These are phyloP conservation scores for Penicillium turbatum DNA, from an alignment of 495 filamentous ascomycete species.

Conservation along the genomic window DNA sequence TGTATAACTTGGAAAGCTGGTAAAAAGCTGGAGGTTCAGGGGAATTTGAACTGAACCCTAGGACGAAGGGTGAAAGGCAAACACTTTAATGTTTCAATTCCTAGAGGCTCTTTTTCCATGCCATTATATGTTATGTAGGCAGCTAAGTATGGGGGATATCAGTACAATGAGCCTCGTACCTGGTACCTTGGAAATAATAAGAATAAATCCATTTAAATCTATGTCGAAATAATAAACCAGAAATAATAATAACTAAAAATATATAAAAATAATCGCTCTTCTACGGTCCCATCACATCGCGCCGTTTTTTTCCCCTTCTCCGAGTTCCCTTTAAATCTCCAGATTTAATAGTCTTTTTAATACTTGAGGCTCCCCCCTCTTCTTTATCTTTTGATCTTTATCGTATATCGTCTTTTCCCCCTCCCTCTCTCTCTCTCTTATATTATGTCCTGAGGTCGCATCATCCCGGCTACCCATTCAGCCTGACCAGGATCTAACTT, in stretches of 20 bases:
- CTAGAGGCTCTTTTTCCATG: too few species aligned
- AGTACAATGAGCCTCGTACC: neutral
- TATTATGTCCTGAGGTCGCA: constrained; percentile 22
- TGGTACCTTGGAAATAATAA: constrained; percentile 2
- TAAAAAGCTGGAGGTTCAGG: too few species aligned
- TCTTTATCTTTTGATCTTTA: neutral
- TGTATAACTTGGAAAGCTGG: too few species aligned
- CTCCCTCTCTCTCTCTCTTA: constrained; percentile 3
- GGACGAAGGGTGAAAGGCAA: too few species aligned
- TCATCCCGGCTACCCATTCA: constrained; percentile 19
- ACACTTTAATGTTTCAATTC: too few species aligned
- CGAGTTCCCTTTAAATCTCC: constrained; percentile 1
- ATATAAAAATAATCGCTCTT: constrained; percentile 4
- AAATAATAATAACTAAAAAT: constrained; percentile 5
- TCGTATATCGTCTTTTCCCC: constrained; percentile 1
- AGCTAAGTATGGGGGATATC: neutral
- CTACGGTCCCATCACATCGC: constrained; percentile 22
- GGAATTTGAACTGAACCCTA: too few species aligned
- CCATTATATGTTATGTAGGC: too few species aligned
- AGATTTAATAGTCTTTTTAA: constrained; percentile 5
- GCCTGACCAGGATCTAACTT: constrained; percentile 15
- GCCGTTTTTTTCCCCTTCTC: constrained; percentile 25
- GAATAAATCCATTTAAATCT: too few species aligned
- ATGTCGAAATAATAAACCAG: too few species aligned
- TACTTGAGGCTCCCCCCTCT: constrained; percentile 13